Evolutionary conservation across 345 rosid species (phyloP), one percentile per base, ranked within the genome.

Genomic region (Sonneratia caseolaris): DNA sequence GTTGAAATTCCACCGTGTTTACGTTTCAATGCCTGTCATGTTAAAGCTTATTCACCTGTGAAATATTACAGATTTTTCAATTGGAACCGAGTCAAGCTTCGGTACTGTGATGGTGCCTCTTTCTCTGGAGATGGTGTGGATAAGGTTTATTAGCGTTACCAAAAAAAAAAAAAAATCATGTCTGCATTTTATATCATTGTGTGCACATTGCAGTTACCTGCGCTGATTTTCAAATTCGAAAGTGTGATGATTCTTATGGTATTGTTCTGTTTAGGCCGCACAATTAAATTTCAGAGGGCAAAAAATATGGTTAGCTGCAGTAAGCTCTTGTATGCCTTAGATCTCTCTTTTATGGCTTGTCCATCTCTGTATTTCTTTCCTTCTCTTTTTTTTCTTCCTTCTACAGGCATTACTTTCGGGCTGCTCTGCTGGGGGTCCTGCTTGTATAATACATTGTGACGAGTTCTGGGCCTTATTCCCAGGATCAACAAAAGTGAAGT

Each of bases 391-490:
- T 35, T 9, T 57, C 49, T 7, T 22, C n/a, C 68, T 55, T 10
- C 68, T 61, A 73, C 84, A 95, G 99, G 94, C 90, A 68, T 93
- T 95, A 77, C 98, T 95, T 73, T 92, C 99, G 8, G 97, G 99
- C 24, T 95, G 96, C 79, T 95, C 99, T 47, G 97, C 99, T n/a
- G 98, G 99, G 76, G 99, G 97, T 70, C 77, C 92, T 68, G 99
- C 99, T 56, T 78, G 96, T 48, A 92, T 92, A 73, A 70, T 95
- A 72, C 96, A 93, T 64, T 90, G 98, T 21, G 99, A 95, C 69
- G 90, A 89, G 83, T 95, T 95, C 74, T 81, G 89, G 75, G 72
- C 77, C 80, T 72, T 92, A 73, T 88, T 90, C 74, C 88, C 87
- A 11, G 24, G 84, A 72, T 79, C 70, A 69, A 87, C 87, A 55